phyloP scores from a whole-genome alignment of 805 yeast species.

The Candida golubevii region DNA sequence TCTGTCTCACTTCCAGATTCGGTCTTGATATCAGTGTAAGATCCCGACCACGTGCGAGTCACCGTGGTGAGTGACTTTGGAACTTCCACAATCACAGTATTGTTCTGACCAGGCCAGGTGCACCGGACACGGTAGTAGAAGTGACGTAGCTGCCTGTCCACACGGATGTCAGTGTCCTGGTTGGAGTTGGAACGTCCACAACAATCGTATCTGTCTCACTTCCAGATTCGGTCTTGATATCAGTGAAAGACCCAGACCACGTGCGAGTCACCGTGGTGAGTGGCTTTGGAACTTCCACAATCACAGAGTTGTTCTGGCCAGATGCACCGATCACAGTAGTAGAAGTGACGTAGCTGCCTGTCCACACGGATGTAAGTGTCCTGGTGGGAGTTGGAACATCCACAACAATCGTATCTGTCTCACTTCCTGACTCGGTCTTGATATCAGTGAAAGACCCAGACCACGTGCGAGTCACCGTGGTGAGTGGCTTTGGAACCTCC shows the following conservation, averaged over 20 bases:
- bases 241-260: conserved; percentile 9
- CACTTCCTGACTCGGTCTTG: conserved; percentile 10
- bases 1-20: conserved; percentile 11
- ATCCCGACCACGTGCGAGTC: conserved; percentile 13
- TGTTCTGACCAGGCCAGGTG: conserved; percentile 3
- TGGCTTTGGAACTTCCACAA: conserved; percentile 2
- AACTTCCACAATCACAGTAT: conserved; percentile 9
- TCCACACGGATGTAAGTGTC: conserved; percentile 8
- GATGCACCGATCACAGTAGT: conserved; percentile 7
- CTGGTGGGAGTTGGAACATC: conserved; percentile 6
- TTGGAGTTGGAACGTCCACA: conserved; percentile 5
- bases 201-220: conserved; percentile 8
- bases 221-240: conserved; percentile 10
- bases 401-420: conserved; percentile 6
- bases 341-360: not conserved
- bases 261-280: conserved; percentile 6
- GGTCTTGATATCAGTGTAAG: conserved; percentile 4
- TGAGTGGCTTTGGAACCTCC: not conserved
- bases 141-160: conserved; percentile 3
- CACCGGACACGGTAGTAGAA: conserved; percentile 5
- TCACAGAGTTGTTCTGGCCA: conserved; percentile 9
- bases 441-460: conserved; percentile 7
- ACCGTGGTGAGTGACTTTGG: not conserved
- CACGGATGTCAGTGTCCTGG: conserved; percentile 8
- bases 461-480: conserved; percentile 12